Conservation (phyloP, 225 moss, liverwort and hornwort genomes). For the Pseudoscleropodium purum region DNA sequence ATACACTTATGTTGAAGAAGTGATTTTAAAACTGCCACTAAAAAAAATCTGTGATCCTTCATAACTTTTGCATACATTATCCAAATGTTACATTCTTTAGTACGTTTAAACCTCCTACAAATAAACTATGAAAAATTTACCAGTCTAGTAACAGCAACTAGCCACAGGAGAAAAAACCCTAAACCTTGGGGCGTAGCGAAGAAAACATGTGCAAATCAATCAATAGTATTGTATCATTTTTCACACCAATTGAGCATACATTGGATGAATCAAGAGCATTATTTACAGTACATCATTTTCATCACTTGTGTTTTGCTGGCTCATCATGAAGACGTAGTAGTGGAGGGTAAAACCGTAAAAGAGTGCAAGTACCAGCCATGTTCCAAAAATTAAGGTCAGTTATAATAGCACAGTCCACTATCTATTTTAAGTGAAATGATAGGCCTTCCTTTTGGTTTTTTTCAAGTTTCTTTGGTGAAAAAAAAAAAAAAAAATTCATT, state of each 20-base stretch:
- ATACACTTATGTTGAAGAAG: not conserved
- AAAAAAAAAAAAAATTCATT: not conserved
- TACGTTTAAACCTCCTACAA: not conserved
- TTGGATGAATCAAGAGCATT: not conserved
- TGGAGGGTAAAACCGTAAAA: not conserved
- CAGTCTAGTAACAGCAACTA: not conserved
- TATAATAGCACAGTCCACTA: not conserved
- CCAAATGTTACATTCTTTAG: not conserved
- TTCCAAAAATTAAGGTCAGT: not conserved
- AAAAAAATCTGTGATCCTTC: not conserved
- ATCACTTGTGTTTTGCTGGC: not conserved
- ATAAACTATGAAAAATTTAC: not conserved
- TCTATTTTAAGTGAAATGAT: not conserved
- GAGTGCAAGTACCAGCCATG: not conserved
- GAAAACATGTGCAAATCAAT: not conserved
- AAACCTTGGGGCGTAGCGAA: accelerated
- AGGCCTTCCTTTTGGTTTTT: not conserved
- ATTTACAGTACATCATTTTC: not conserved
- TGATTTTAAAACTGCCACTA: not conserved
- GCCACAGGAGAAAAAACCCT: not conserved
- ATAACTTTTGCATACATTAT: not conserved
- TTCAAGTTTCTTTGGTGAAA: not conserved
- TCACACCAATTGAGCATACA: not conserved
- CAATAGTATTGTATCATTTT: not conserved
- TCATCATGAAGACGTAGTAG: not conserved